phyloP scores from a whole-genome alignment of 768 basidiomycete species.

The Lanmaoa pseudosensibilis region DNA sequence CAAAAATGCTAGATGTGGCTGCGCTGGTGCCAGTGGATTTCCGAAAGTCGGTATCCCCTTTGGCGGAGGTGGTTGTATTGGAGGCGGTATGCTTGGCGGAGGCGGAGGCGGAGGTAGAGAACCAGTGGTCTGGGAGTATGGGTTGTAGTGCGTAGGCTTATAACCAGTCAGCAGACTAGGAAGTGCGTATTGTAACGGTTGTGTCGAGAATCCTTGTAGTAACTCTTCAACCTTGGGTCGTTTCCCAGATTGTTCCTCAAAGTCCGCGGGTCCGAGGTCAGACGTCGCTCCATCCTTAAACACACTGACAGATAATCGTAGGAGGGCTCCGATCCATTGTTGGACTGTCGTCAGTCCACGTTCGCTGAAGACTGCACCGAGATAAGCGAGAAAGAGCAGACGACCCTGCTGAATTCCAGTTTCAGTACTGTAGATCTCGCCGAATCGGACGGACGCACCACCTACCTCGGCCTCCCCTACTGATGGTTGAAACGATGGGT shows the following conservation, averaged over 20 bases:
- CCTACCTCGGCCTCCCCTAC: constrained; percentile 40
- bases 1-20: constrained; percentile 61
- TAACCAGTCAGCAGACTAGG: constrained; percentile 18
- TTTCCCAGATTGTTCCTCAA: constrained; percentile 32
- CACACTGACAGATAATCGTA: constrained; percentile 25
- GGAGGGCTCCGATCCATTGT: constrained; percentile 54
- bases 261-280: constrained; percentile 25
- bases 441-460: constrained; percentile 18
- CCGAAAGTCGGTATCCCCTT: constrained; percentile 32
- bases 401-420: constrained; percentile 48
- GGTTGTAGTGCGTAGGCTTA: constrained; percentile 31
- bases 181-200: constrained; percentile 24
- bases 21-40: constrained; percentile 66
- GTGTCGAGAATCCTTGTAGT: constrained; percentile 33
- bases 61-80: constrained; percentile 39
- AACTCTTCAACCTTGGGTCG: constrained; percentile 31
- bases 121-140: constrained; percentile 20
- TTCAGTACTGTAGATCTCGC: constrained; percentile 17
- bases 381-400: constrained; percentile 62
- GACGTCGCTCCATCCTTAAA: constrained; percentile 14
- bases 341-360: constrained; percentile 52
- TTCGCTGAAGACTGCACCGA: constrained; percentile 61
- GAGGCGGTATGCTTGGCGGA: constrained; percentile 32
- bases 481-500: constrained; percentile 28
- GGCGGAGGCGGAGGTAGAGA: constrained; percentile 21